Conservation (phyloP, 225 moss, liverwort and hornwort species). For the Marchantia polymorpha region DNA sequence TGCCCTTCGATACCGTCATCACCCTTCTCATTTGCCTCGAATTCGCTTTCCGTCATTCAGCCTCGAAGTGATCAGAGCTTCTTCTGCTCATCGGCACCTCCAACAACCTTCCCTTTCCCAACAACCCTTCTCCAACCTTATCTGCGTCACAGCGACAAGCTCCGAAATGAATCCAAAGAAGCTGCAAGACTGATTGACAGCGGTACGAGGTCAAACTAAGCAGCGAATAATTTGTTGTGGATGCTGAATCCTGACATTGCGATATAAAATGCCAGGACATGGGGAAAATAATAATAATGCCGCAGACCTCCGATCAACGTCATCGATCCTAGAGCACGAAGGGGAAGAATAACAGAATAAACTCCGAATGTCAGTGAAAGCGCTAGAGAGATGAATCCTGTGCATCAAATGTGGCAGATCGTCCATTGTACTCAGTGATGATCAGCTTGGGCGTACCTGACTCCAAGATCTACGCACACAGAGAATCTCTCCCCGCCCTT, state of each 20-base stretch:
- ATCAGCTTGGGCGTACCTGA: background rate
- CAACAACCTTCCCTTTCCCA: background rate
- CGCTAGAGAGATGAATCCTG: background rate
- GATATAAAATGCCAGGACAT: background rate
- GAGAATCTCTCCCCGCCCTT: background rate
- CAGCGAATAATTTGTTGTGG: background rate
- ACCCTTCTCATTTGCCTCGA: slow-evolving; percentile 27
- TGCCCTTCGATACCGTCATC: slow-evolving; percentile 32
- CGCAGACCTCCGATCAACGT: background rate
- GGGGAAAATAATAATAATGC: background rate
- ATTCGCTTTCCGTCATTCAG: slow-evolving; percentile 34
- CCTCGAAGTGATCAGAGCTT: background rate
- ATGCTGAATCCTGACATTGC: background rate
- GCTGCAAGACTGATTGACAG: background rate
- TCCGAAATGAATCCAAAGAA: background rate
- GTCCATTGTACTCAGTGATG: background rate
- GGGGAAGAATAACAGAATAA: background rate
- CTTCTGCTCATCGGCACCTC: background rate
- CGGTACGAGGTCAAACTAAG: background rate
- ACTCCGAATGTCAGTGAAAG: background rate
- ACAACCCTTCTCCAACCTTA: background rate
- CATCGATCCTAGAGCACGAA: background rate
- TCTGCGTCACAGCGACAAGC: background rate
- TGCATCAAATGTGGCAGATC: background rate
- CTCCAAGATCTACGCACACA: background rate